A percentile compares a stretch with the other conserved stretches of the same genome.
Conservation (phyloP, 2,329 filamentous ascomycete species). For the Paracoccidioides lutzii region DNA sequence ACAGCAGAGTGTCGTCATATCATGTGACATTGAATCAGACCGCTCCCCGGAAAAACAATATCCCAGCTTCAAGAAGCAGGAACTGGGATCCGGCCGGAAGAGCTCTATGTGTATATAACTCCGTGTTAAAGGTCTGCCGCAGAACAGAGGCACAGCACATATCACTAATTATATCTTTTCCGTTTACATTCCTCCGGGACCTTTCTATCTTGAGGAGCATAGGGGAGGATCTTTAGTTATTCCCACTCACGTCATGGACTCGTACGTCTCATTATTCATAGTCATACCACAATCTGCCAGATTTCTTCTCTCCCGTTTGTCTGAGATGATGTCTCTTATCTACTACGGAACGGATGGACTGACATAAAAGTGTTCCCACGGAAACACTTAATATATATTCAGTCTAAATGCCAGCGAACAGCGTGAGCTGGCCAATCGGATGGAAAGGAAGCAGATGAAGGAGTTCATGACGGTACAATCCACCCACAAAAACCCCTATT, state of each 20-base stretch:
- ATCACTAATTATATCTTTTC: background rate
- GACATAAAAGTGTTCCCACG: background rate
- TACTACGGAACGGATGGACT: background rate
- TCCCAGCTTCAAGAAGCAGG: too few species aligned
- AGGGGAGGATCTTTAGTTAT: background rate
- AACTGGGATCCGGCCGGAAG: background rate
- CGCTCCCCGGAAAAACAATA: too few species aligned
- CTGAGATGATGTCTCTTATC: too few species aligned
- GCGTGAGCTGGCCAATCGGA: conserved; percentile 82
- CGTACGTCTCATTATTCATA: conserved; percentile 14
- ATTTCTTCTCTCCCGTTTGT: background rate
- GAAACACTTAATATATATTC: conserved; percentile 4
- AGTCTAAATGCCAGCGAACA: conserved; percentile 69
- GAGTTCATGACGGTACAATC: conserved; percentile 87
- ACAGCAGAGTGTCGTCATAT: too few species aligned
- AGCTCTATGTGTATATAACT: background rate
- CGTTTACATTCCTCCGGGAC: background rate
- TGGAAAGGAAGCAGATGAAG: conserved; percentile 98
- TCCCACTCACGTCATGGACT: conserved; percentile 20
- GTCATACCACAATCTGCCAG: background rate
- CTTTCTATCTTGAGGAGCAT: background rate
- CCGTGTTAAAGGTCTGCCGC: background rate
- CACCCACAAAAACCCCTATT: background rate
- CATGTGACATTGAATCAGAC: too few species aligned
- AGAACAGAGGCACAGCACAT: background rate